These are phyloP conservation scores for Ormosia semicastrata DNA, from an alignment of 306 rosid genomes.

Conservation along the genomic window DNA sequence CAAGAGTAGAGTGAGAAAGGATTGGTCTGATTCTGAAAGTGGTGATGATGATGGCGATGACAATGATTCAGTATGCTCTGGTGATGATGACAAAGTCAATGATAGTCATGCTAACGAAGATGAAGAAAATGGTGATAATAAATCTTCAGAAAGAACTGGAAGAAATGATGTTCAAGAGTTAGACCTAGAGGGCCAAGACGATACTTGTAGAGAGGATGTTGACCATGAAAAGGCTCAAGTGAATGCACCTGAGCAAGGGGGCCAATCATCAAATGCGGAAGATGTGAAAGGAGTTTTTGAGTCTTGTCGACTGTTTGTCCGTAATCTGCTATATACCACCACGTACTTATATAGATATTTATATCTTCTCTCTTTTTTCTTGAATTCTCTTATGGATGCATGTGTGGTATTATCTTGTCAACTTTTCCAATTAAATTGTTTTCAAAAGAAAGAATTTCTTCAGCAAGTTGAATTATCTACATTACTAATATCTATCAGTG, in stretches of 20 bases:
- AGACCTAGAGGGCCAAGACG: constrained; percentile 26
- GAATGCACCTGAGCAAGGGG: constrained; percentile 30
- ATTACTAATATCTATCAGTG: background rate
- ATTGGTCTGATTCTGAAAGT: constrained; percentile 87
- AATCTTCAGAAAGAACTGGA: constrained; percentile 22
- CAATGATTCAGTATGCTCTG: constrained; percentile 48
- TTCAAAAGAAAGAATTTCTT: background rate
- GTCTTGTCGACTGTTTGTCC: constrained; percentile 73
- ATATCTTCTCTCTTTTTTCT: background rate
- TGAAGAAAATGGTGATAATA: constrained; percentile 19
- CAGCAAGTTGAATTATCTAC: constrained; percentile 6
- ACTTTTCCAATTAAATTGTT: background rate
- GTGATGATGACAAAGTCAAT: constrained; percentile 29
- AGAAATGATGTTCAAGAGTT: constrained; percentile 29
- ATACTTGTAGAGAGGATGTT: constrained; percentile 21
- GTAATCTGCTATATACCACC: constrained; percentile 83
- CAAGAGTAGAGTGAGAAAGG: constrained; percentile 69
- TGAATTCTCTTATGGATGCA: background rate
- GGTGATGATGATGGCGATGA: constrained; percentile 41
- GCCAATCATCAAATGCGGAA: constrained; percentile 34
- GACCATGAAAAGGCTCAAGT: constrained; percentile 23
- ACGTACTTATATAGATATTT: constrained; percentile 36
- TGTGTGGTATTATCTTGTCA: background rate
- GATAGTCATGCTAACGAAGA: constrained; percentile 10
- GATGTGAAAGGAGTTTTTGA: constrained; percentile 54